Conservation (phyloP, 1,284 basidiomycete species). For the Neonothopanus nambi region DNA sequence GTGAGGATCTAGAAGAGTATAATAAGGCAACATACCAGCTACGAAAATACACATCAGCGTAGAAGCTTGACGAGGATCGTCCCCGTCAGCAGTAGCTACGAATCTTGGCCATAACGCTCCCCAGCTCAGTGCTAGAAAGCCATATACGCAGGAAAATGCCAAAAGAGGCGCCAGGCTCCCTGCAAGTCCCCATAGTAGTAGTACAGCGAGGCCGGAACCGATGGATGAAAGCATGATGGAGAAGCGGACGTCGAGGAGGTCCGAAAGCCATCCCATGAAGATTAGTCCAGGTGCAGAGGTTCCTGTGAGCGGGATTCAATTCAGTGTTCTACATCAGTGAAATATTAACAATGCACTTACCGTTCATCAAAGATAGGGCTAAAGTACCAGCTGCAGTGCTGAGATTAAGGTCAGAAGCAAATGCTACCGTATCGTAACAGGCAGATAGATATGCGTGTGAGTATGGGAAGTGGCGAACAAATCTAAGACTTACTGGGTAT, state of each 20-base stretch:
- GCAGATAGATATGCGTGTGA: no score
- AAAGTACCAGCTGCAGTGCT: constrained; percentile 10
- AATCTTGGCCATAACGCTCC: constrained; percentile 15
- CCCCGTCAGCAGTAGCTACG: constrained; percentile 7
- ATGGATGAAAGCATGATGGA: constrained; percentile 14
- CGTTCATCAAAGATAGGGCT: constrained; percentile 14
- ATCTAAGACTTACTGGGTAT: no score
- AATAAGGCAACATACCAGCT: constrained; percentile 6
- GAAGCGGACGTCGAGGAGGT: constrained; percentile 7
- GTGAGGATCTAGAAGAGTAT: not conserved
- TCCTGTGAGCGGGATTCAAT: constrained; percentile 1
- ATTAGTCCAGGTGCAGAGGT: constrained; percentile 15
- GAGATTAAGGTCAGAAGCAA: constrained; percentile 15
- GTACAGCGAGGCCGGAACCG: constrained; percentile 13
- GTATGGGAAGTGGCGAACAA: no score
- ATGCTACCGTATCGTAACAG: constrained; percentile 11
- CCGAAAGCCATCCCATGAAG: constrained; percentile 15
- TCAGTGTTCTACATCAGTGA: not conserved
- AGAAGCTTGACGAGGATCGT: constrained; percentile 12
- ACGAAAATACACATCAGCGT: constrained; percentile 15
- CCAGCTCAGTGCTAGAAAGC: constrained; percentile 15
- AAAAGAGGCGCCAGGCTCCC: constrained; percentile 7
- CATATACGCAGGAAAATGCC: constrained; percentile 8
- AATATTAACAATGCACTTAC: constrained; percentile 8
- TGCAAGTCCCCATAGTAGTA: constrained; percentile 13